A percentile compares a stretch with the other conserved stretches of the same genome.
Evolutionary conservation across 2,329 filamentous ascomycete genomes (phyloP).

Genomic region (Pyricularia sp.): DNA sequence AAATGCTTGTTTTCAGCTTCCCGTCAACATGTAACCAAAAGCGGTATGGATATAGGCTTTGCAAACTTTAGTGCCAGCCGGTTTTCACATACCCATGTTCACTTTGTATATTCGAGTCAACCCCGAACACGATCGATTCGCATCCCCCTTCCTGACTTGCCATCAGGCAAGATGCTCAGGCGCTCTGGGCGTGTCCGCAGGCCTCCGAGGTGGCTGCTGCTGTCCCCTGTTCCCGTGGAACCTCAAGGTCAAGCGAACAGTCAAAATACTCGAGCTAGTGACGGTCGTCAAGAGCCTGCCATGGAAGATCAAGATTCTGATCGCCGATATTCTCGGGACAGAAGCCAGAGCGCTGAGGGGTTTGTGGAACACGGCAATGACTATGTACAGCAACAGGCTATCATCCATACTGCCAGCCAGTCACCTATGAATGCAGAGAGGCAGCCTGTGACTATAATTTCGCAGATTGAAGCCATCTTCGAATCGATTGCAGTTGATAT

Average conservation of each 20-base stretch:
- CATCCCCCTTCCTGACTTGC: neutral
- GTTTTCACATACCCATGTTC: no score
- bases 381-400: neutral
- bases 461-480: slow-evolving; percentile 42
- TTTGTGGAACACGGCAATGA: neutral
- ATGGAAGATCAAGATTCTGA: neutral
- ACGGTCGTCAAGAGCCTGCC: neutral
- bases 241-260: neutral
- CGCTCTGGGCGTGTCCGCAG: neutral
- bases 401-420: neutral
- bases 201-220: neutral
- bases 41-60: neutral
- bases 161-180: neutral
- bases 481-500: slow-evolving; percentile 36
- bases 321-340: neutral
- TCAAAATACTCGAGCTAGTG: neutral
- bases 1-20: neutral
- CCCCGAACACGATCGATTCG: neutral
- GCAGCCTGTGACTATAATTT: slow-evolving; percentile 22
- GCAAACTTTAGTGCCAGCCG: neutral
- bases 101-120: neutral
- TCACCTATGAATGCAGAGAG: neutral
- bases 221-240: neutral
- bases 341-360: neutral
- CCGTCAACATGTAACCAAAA: neutral